Evolutionary conservation across 352 stramenopile genomes (phyloP).

Genomic region (Phytophthora pseudosyringae): DNA sequence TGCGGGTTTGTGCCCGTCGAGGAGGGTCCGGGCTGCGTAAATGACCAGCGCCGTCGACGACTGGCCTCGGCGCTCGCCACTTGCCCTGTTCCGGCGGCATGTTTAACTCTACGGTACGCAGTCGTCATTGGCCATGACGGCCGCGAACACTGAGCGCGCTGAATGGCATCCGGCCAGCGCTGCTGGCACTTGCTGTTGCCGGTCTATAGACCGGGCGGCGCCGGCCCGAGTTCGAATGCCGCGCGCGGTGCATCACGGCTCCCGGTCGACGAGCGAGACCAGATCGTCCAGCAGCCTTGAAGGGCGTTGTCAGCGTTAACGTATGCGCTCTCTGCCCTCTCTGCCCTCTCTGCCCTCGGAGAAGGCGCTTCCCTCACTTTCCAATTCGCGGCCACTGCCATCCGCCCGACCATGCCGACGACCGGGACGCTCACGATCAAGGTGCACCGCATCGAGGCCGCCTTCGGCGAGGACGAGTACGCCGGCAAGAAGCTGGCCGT

Average conservation of each 20-base stretch:
- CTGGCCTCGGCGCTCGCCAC: constrained; percentile 8
- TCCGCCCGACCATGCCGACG: constrained; percentile 33
- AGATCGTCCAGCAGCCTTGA: constrained; percentile 16
- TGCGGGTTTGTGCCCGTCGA: too few relatives aligned
- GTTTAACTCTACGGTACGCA: constrained; percentile 9
- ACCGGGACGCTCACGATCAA: constrained; percentile 46
- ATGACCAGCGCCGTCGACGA: neutral
- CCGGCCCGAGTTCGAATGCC: constrained; percentile 5
- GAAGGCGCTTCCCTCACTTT: constrained; percentile 21
- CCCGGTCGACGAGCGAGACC: constrained; percentile 9
- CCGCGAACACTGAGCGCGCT: constrained; percentile 21
- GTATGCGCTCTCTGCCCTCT: neutral
- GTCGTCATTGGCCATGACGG: neutral
- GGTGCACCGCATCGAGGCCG: constrained; percentile 40
- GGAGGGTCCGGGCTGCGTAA: too few relatives aligned
- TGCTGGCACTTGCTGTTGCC: constrained; percentile 2
- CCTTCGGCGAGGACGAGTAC: constrained; percentile 30
- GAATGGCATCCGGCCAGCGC: constrained; percentile 17
- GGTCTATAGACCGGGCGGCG: constrained; percentile 12
- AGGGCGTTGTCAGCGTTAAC: constrained; percentile 1
- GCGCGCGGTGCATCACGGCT: constrained; percentile 33
- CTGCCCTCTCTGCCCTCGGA: constrained; percentile 4
- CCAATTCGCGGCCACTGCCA: constrained; percentile 18
- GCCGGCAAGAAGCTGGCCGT: constrained; percentile 30
- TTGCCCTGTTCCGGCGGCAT: constrained; percentile 1